A percentile compares a stretch with the other conserved stretches of the same genome.
These are phyloP conservation scores for Entomortierella lignicola DNA, from an alignment of 192 early-diverging fungal genomes.

Conservation along the genomic window DNA sequence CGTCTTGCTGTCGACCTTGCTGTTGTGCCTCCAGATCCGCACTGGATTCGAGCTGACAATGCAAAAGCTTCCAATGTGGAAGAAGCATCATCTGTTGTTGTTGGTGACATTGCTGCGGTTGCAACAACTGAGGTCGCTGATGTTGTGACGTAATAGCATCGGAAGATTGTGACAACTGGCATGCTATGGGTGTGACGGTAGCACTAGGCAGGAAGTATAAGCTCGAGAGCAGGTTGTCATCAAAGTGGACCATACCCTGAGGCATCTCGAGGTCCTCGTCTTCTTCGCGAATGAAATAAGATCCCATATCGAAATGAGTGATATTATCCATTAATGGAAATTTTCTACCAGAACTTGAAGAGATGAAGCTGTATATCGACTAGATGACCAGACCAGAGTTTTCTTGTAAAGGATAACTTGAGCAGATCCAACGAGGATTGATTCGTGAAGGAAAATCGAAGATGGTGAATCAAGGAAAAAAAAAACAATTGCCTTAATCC, in stretches of 20 bases:
- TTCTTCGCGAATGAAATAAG: not conserved
- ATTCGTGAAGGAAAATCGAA: too few relatives aligned
- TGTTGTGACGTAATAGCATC: not conserved
- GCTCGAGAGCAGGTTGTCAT: not conserved
- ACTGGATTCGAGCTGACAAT: not conserved
- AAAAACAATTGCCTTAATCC: too few relatives aligned
- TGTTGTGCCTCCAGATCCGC: too few relatives aligned
- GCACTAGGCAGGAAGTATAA: not conserved
- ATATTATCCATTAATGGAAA: too few relatives aligned
- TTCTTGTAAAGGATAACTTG: too few relatives aligned
- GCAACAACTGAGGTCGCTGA: not conserved
- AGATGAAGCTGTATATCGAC: too few relatives aligned
- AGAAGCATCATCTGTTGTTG: not conserved
- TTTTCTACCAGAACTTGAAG: too few relatives aligned
- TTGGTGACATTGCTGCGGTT: slow-evolving; percentile 2
- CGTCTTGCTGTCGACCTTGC: too few relatives aligned
- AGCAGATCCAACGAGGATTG: too few relatives aligned
- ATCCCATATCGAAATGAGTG: too few relatives aligned
- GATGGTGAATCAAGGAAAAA: too few relatives aligned
- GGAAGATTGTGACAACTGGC: not conserved
- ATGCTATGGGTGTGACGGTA: not conserved
- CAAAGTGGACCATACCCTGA: not conserved
- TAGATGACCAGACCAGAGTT: too few relatives aligned
- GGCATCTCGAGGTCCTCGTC: not conserved
- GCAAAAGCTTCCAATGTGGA: not conserved